Base-by-base conservation (phyloP, 176 grass and related monocot species). In the Eremochloa ophiuroides region DNA sequence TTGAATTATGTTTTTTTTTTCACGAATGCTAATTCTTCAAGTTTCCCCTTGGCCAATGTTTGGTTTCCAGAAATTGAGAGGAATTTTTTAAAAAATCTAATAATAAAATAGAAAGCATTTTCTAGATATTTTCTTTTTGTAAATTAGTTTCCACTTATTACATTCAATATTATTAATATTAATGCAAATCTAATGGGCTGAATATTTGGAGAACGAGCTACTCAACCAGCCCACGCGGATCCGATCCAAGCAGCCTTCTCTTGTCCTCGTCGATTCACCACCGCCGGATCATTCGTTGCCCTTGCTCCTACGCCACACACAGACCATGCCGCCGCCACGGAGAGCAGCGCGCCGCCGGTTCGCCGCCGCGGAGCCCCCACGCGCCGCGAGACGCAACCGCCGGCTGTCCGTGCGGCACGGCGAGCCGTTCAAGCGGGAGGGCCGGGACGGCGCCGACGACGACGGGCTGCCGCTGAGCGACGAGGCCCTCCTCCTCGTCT, bases 401-500 rank as follows among this genome's bases (percentile, higher is more conserved):
- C 22, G 39, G 22, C 39, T 70, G 5, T 43, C 67, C n/a, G 39
- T 70, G 67, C 39, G 23, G n/a, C 67, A 3, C 66, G 2, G 38
- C 22, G 38, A 69, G 10, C 66, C 66, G 66, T 42, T 55, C 47
- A 74, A 74, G 71, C 47, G 18, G 4, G 47, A 37, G 47, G 30
- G 47, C 71, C 46, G 47, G 10, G 8, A 8, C 18, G 17, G 17
- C 64, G 22, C 18, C 18, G 82, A 74, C 47, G 74, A 77, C 51
- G 71, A 71, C 25, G 38, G 38, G 14, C 38, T 85, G 64, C 64
- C 65, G 38, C 50, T 75, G 5, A 38, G 12, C 31, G 73, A 75
- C 31, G 73, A 75, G 22, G 42, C 63, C 14, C 74, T 85, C 38
- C 74, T 77, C 39, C 65, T 38, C 29, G 53, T 78, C 40, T 78